A percentile compares a stretch with the other conserved stretches of the same genome.
Conservation (phyloP, 805 yeast species). For the Wickerhamiella cacticola region DNA sequence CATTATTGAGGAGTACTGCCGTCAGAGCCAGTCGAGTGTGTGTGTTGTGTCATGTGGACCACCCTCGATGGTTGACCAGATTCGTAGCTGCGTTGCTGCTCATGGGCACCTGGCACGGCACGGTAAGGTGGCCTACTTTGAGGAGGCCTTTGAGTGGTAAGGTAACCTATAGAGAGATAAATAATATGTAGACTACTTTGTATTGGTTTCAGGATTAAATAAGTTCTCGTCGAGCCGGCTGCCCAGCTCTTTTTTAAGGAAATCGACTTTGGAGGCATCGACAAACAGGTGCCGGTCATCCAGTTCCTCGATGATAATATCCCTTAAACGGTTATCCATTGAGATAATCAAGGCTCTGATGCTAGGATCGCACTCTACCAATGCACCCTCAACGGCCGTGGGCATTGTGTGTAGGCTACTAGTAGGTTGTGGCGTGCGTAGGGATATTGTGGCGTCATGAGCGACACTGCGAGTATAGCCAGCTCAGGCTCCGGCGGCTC, state of each 20-base stretch:
- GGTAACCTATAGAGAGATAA: background rate
- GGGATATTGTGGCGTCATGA: slow-evolving; percentile 1
- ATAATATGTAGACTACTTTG: background rate
- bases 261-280: slow-evolving; percentile 62
- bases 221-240: slow-evolving; percentile 67
- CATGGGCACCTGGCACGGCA: slow-evolving; percentile 22
- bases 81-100: slow-evolving; percentile 18
- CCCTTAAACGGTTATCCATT: slow-evolving; percentile 65
- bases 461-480: background rate
- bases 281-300: slow-evolving; percentile 86
- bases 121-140: slow-evolving; percentile 52
- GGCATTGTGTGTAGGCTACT: slow-evolving; percentile 14
- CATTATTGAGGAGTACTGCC: slow-evolving; percentile 36
- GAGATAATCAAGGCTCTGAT: slow-evolving; percentile 74
- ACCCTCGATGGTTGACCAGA: slow-evolving; percentile 22
- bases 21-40: slow-evolving; percentile 37
- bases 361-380: slow-evolving; percentile 68
- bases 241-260: slow-evolving; percentile 66
- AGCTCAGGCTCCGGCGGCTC: background rate
- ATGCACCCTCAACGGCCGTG: slow-evolving; percentile 26
- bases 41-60: slow-evolving; percentile 29
- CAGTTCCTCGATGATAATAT: slow-evolving; percentile 63
- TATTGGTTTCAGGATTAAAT: slow-evolving; percentile 62
- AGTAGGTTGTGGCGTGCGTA: background rate
- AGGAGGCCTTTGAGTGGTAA: slow-evolving; percentile 65